These are phyloP conservation scores for Hygrophorus pudorinus DNA, from an alignment of 768 basidiomycete species.

Conservation along the genomic window DNA sequence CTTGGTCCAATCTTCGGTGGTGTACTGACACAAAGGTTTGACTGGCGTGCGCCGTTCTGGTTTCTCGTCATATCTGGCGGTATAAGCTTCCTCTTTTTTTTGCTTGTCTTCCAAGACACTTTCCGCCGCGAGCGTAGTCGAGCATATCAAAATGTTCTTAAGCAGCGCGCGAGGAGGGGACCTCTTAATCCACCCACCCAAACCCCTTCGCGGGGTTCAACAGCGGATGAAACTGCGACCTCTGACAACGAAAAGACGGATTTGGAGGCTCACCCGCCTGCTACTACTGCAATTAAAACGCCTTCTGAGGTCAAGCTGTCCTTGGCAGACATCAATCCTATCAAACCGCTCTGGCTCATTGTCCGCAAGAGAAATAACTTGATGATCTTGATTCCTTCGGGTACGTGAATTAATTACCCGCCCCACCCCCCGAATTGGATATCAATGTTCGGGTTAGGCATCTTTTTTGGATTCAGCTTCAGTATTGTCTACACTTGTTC, in stretches of 20 bases:
- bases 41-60: constrained; percentile 80
- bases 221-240: not conserved
- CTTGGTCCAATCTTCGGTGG: constrained; percentile 69
- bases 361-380: constrained; percentile 59
- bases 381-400: constrained; percentile 53
- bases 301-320: constrained; percentile 40
- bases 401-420: constrained; percentile 24
- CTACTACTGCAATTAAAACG: constrained; percentile 2
- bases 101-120: constrained; percentile 65
- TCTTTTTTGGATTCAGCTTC: constrained; percentile 65
- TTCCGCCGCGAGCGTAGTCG: constrained; percentile 77
- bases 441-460: constrained; percentile 31
- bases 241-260: not conserved
- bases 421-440: not conserved
- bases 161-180: constrained; percentile 16
- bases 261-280: not conserved
- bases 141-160: constrained; percentile 58
- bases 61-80: constrained; percentile 62
- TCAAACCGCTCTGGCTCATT: constrained; percentile 50
- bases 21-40: constrained; percentile 49
- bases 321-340: constrained; percentile 65
- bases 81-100: constrained; percentile 41
- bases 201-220: not conserved
- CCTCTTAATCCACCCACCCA: not conserved
- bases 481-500: constrained; percentile 66